phyloP scores from a whole-genome alignment of 164 flowering plant species.

The Macadamia integrifolia region DNA sequence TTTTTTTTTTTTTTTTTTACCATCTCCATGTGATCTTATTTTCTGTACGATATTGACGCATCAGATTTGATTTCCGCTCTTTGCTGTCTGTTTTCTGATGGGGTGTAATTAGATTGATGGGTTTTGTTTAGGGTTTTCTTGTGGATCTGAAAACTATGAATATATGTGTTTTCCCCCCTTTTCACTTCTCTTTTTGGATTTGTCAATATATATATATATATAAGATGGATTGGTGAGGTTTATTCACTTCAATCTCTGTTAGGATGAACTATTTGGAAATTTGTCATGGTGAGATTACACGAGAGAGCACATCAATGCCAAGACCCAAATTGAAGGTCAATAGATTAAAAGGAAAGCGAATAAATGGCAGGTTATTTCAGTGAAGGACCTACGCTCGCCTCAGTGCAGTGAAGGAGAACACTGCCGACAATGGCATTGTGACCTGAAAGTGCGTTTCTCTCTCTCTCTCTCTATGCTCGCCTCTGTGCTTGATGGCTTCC shows the following conservation, averaged over 20 bases:
- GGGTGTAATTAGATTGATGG: not conserved
- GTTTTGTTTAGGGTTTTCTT: conserved; percentile 20
- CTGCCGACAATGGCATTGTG: too few species aligned
- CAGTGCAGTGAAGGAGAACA: too few species aligned
- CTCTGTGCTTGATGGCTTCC: too few species aligned
- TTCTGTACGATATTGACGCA: not conserved
- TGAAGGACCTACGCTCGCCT: too few species aligned
- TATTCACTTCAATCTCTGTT: too few species aligned
- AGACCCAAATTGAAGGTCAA: too few species aligned
- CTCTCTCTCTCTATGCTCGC: too few species aligned
- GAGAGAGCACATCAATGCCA: too few species aligned
- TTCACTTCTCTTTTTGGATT: not conserved
- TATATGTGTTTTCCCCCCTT: not conserved
- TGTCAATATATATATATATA: not conserved
- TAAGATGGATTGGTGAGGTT: not conserved
- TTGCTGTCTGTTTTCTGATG: not conserved
- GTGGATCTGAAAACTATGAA: conserved; percentile 1
- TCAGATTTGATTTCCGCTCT: not conserved
- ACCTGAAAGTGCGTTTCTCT: too few species aligned
- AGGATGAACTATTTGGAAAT: not conserved
- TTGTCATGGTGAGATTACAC: not conserved
- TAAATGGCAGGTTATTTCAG: too few species aligned
- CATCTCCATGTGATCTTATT: not conserved
- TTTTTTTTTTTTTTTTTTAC: not conserved
- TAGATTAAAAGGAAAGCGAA: too few species aligned